Base-by-base conservation (phyloP, 2,329 filamentous ascomycete species). In the Xylaria digitata region DNA sequence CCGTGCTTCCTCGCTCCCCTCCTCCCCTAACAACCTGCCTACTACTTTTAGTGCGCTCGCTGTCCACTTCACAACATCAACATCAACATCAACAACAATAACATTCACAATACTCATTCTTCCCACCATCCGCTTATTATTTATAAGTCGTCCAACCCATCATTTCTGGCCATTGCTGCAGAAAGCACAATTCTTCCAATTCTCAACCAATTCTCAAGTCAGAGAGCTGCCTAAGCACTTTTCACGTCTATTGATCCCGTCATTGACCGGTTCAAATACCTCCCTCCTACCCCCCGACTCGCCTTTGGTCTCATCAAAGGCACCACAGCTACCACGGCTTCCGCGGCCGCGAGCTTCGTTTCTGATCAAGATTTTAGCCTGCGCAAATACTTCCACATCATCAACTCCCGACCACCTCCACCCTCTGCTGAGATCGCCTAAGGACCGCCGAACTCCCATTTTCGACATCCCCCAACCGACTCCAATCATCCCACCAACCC, bases 251-350 rank as follows among this genome's bases (percentile, higher is more conserved):
- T 54, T 59, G 45, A 68, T 63, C 62, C 62, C 54, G 50, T 61
- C 69, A 53, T 56, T 43, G 23, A 58, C 26, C 52, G 56, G 43
- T 53, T 42, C 59, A 63, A 34, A 59, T 55, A 19, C 15, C 23
- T 32, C 32, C 23, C 34, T 26, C 17, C 15, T 9, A 23, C 62
- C 43, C 23, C 11, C 68, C 71, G 78, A 75, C 73, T 81, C 79
- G 87, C 88, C 88, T 90, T 90, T 90, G 88, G 86, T 89, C 86
- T 81, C 23, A 72, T 85, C 87, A 90, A 90, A 90, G 87, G 88
- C 87, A 84, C 78, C 76, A 65, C 72, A 72, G 76, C 73, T 80
- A 89, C 77, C 79, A 90, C 88, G 88, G 88, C 88, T 89, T 82
- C 81, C 77, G 79, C 77, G 82, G 87, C 88, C 88, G 86, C 86